Conservation (phyloP, 2,329 filamentous ascomycete species). For the Triangularia verruculosa region DNA sequence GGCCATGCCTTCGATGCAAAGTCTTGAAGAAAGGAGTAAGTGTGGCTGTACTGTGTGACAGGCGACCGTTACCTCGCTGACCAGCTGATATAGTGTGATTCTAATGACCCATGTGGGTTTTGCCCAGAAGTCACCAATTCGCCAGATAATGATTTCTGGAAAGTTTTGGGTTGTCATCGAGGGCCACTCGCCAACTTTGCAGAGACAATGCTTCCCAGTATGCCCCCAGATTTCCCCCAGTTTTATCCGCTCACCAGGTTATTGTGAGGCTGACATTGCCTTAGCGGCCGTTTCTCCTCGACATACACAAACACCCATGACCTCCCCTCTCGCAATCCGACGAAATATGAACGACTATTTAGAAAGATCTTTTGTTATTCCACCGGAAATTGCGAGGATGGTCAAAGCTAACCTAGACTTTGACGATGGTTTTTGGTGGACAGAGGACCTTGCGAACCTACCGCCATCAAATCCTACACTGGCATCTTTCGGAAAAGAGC, state of each 20-base stretch:
- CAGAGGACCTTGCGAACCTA: conserved; percentile 45
- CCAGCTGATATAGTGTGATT: conserved; percentile 47
- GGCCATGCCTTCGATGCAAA: conserved; percentile 52
- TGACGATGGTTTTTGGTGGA: conserved; percentile 58
- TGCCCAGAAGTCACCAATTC: conserved; percentile 41
- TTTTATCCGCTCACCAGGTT: conserved; percentile 19
- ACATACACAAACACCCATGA: conserved; percentile 48
- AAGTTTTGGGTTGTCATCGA: conserved; percentile 49
- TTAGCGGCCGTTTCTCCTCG: conserved; percentile 39
- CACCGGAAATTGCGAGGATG: conserved; percentile 39
- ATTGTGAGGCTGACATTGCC: conserved; percentile 10
- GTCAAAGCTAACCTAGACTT: conserved; percentile 50
- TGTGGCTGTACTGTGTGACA: not conserved
- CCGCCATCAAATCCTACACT: conserved; percentile 39
- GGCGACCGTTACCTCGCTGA: not conserved
- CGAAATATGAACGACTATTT: conserved; percentile 53
- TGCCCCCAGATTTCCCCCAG: conserved; percentile 13
- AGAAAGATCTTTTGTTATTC: conserved; percentile 44
- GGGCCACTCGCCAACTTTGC: conserved; percentile 46
- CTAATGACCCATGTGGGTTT: conserved; percentile 46
- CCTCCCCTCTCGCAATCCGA: conserved; percentile 48
- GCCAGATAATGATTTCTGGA: conserved; percentile 46
- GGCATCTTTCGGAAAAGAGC: conserved; percentile 39
- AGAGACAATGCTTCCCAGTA: conserved; percentile 51
- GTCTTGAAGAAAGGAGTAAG: conserved; percentile 46